Percentiles rank a stretch among this genome's conserved stretches.
Evolutionary conservation across 805 yeast species (phyloP).

Genomic region (Pichia deserticola): DNA sequence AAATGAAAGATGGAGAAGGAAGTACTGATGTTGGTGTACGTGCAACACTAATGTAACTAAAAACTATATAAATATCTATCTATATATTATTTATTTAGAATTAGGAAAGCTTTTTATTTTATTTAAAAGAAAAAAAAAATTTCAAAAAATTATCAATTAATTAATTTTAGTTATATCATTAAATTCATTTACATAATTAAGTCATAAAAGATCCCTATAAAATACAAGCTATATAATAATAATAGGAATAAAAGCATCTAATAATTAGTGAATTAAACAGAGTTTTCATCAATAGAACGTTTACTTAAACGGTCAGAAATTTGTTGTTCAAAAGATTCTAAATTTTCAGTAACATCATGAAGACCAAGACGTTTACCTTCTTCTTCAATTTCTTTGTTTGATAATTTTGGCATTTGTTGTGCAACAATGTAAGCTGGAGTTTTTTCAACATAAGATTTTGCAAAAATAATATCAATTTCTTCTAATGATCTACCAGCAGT

Average conservation of each 20-base stretch:
- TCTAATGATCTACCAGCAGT: slow-evolving; percentile 71
- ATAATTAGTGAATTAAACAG: neutral
- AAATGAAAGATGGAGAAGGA: slow-evolving; percentile 80
- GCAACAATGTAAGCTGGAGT: slow-evolving; percentile 60
- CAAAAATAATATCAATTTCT: slow-evolving; percentile 65
- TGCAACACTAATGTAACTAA: slow-evolving; percentile 59
- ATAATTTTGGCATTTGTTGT: slow-evolving; percentile 49
- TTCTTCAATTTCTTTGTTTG: slow-evolving; percentile 49
- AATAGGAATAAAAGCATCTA: neutral
- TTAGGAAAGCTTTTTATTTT: too few species aligned
- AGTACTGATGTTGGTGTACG: slow-evolving; percentile 81
- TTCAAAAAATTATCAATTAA: too few species aligned
- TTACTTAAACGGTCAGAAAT: neutral
- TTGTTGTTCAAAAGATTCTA: neutral
- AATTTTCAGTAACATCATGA: slow-evolving; percentile 18
- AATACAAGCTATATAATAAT: too few species aligned
- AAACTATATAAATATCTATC: too few species aligned
- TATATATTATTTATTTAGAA: too few species aligned
- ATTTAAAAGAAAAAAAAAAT: too few species aligned
- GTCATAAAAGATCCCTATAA: too few species aligned
- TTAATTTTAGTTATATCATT: too few species aligned
- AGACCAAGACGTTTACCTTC: slow-evolving; percentile 55
- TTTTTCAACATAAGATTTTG: slow-evolving; percentile 50
- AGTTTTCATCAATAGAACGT: neutral
- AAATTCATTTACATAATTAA: too few species aligned